A percentile compares a stretch with the other conserved stretches of the same genome.
Conservation (phyloP, 306 rosid genomes). For the Mucuna pruriens region DNA sequence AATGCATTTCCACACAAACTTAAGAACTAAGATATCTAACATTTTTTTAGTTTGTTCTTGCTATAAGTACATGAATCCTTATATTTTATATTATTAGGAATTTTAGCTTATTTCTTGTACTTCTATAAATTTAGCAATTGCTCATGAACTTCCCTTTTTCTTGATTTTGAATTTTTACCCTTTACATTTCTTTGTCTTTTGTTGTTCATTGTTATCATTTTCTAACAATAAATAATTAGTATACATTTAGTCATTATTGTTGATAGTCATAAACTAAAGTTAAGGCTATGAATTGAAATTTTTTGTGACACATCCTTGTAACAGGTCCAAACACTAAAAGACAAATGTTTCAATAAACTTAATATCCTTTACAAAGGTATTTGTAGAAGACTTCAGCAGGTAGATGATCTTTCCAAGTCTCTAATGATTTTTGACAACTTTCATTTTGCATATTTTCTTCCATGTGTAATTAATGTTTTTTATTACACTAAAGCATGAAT, state of each 20-base stretch:
- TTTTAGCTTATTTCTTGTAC: background rate
- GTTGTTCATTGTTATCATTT: background rate
- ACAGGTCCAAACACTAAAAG: background rate
- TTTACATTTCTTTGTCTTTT: background rate
- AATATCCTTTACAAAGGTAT: background rate
- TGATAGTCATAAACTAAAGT: background rate
- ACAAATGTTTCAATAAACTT: background rate
- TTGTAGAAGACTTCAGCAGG: background rate
- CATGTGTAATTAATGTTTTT: background rate
- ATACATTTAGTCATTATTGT: background rate
- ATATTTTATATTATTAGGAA: background rate
- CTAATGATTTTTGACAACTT: background rate
- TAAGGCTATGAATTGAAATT: background rate
- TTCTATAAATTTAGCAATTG: background rate
- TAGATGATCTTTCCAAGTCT: background rate
- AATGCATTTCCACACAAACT: too few species aligned
- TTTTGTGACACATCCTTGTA: background rate
- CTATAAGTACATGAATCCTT: background rate
- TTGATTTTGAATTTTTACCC: background rate
- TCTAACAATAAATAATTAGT: background rate
- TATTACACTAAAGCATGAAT: too few species aligned
- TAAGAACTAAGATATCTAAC: too few species aligned
- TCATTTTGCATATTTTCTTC: background rate
- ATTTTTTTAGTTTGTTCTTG: background rate
- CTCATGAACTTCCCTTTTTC: background rate